These are phyloP conservation scores for Kazachstania martiniae DNA, from an alignment of 805 yeast species.

Conservation along the genomic window DNA sequence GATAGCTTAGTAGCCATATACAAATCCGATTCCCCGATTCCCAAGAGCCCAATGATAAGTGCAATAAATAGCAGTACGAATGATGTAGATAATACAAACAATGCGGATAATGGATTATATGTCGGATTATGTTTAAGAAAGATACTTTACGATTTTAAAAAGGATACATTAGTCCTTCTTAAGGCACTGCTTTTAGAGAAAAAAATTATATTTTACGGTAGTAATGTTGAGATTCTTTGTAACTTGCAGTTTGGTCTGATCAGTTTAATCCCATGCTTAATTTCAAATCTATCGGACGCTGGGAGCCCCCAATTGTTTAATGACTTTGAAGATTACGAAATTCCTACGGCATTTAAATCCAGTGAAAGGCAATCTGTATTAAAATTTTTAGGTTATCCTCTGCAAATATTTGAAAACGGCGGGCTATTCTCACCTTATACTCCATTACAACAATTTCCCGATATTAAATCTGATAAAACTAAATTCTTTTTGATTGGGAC, in stretches of 20 bases:
- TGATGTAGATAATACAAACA: slow-evolving; percentile 8
- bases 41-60: too few relatives aligned
- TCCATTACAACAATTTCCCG: slow-evolving; percentile 86
- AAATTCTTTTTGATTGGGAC: slow-evolving; percentile 71
- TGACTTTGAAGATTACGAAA: slow-evolving; percentile 38
- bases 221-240: slow-evolving; percentile 70
- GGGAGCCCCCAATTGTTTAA: slow-evolving; percentile 66
- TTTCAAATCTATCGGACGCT: slow-evolving; percentile 60
- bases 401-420: slow-evolving; percentile 75
- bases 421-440: slow-evolving; percentile 87
- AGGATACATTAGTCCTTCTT: slow-evolving; percentile 51
- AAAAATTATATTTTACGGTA: slow-evolving; percentile 64
- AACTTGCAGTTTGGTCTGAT: slow-evolving; percentile 75
- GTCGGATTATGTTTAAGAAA: slow-evolving; percentile 67
- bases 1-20: slow-evolving; percentile 48
- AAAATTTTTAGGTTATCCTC: slow-evolving; percentile 76
- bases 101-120: slow-evolving; percentile 31
- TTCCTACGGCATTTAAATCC: slow-evolving; percentile 60
- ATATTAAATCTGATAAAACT: slow-evolving; percentile 46
- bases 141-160: slow-evolving; percentile 46
- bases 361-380: slow-evolving; percentile 71
- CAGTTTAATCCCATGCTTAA: slow-evolving; percentile 70
- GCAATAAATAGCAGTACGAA: too few relatives aligned
- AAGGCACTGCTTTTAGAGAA: slow-evolving; percentile 73
- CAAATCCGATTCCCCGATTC: slow-evolving; percentile 21